Base-by-base conservation (phyloP, 495 filamentous ascomycete species). In the Penicillium atrosanguineum region DNA sequence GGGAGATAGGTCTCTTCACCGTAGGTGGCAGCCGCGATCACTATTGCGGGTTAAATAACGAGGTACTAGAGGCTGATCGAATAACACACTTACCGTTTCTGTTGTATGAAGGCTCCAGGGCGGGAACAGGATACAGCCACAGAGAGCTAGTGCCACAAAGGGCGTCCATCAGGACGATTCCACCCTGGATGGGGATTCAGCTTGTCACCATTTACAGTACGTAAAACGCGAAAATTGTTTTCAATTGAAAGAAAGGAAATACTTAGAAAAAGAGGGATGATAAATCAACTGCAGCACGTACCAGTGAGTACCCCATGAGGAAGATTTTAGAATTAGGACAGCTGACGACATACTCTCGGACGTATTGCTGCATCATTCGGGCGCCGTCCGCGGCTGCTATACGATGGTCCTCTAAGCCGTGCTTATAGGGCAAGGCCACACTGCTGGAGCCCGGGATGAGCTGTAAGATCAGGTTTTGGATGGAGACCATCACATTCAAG, bases 121-220 rank as follows among this genome's bases (percentile, higher is more conserved):
- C 54, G 3, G 46, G 16, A 26, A 68, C 57, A 7, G 42, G 34
- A 21, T 40, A 29, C 0, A 68, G 48, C 52, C 60, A 56, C 18
- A 60, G 19, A 20, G 60, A 54, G 43, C 65, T 65, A n/a, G 62
- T 63, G 16, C 65, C 65, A 23, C 65, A 68, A n/a, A 68, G 48
- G 7, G 53, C 63, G 31, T 65, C 59, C 63, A 69, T 67, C 56
- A 65, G 44, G 29, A 54, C 44, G 4, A 68, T 52, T 6, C 59
- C 64, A 31, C 64, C 64, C 62, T 65, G 25, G 1, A n/a, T 34
- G 36, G 25, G 18, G 20, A 50, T 16, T 21, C 31, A 34, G 31
- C 31, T 34, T 34, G 31, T 4, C 11, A 12, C 31, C 11, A 34
- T 34, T 34, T 8, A 5, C 31, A 34, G 31, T 34, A 34, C 31